These are phyloP conservation scores for Mycena olivaceomarginata DNA, from an alignment of 768 basidiomycete species.

Conservation along the genomic window DNA sequence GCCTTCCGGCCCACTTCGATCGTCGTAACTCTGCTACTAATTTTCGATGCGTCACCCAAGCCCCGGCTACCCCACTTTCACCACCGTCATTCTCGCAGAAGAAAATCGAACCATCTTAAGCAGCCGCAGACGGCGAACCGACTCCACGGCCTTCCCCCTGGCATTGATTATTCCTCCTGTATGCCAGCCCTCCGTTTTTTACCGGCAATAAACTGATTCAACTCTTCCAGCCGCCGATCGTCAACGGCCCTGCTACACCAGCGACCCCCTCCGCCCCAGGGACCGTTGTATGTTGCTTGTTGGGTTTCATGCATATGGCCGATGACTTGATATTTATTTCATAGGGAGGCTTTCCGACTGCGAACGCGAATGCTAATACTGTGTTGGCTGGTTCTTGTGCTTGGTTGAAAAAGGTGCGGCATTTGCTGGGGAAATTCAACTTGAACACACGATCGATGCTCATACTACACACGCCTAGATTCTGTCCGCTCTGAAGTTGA, in stretches of 20 bases:
- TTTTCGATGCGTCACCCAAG: background rate
- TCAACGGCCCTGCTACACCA: background rate
- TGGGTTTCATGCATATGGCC: background rate
- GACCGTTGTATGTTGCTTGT: background rate
- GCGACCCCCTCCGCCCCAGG: background rate
- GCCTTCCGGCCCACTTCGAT: background rate
- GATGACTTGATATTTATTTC: background rate
- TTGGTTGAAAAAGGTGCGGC: background rate
- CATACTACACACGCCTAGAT: background rate
- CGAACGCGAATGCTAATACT: background rate
- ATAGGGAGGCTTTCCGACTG: background rate
- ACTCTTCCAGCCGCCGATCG: background rate
- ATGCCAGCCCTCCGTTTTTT: background rate
- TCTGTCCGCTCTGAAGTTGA: background rate
- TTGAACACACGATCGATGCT: background rate
- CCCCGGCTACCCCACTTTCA: slow-evolving; percentile 16
- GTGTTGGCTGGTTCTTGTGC: background rate
- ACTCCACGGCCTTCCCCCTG: background rate
- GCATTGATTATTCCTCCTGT: background rate
- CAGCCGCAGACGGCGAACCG: background rate
- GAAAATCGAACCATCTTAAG: background rate
- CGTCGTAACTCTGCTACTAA: too few species aligned
- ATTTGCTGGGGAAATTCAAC: background rate
- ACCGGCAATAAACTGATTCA: background rate
- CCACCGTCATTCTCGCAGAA: background rate